Conservation (phyloP, 805 yeast species). For the Yamadazyma akitaensis region DNA sequence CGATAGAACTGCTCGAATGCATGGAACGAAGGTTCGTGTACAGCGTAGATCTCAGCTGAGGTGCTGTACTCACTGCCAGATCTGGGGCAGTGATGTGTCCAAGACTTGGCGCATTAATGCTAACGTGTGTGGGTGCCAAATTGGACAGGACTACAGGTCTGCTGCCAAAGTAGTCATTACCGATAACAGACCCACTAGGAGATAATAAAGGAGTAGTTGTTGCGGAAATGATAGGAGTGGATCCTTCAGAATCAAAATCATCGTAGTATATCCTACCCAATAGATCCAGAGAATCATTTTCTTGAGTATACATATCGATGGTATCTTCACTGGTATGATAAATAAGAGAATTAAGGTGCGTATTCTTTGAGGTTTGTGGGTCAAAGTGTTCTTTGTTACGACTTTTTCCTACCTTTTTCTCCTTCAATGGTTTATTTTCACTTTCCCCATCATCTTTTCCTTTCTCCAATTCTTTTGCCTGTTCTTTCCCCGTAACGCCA, state of each 20-base stretch:
- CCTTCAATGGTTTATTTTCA: constrained; percentile 6
- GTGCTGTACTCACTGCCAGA: constrained; percentile 1
- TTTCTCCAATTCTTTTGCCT: background rate
- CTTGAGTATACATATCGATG: constrained; percentile 34
- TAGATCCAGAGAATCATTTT: constrained; percentile 38
- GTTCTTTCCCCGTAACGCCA: background rate
- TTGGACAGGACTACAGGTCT: constrained; percentile 1
- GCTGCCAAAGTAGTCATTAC: constrained; percentile 12
- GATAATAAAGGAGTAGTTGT: constrained; percentile 16
- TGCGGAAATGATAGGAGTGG: constrained; percentile 18
- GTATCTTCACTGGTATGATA: constrained; percentile 38
- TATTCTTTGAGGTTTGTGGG: constrained; percentile 33
- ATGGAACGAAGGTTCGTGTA: constrained; percentile 12
- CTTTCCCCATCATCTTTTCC: constrained; percentile 1
- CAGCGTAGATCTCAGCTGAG: constrained; percentile 6
- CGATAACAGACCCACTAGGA: constrained; percentile 14
- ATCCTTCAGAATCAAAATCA: constrained; percentile 36
- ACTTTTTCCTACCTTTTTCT: constrained; percentile 10
- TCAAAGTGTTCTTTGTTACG: constrained; percentile 15
- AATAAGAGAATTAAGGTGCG: constrained; percentile 35
- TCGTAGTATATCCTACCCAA: constrained; percentile 42
- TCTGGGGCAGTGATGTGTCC: background rate
- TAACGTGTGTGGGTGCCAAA: background rate
- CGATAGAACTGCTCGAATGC: constrained; percentile 13
- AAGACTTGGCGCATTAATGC: background rate